Percentiles rank a stretch among this genome's conserved stretches.
phyloP scores from a whole-genome alignment of 108 stramenopile genomes.

The Asterionellopsis glacialis region DNA sequence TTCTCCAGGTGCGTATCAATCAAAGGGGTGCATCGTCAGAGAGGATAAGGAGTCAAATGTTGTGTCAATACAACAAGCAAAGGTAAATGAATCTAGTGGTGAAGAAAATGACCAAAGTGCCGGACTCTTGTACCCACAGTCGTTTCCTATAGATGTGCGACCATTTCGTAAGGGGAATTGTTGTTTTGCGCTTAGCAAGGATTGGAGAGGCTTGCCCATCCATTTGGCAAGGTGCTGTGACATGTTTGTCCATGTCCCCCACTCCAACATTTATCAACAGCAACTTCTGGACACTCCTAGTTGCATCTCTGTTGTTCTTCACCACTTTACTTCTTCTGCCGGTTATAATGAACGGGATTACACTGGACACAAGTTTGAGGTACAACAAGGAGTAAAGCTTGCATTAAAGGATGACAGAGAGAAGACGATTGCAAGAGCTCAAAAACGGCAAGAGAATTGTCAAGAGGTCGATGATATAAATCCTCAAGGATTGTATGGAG shows the following conservation, averaged over 20 bases:
- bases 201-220: constrained; percentile 40
- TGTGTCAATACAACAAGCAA: no score
- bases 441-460: no score
- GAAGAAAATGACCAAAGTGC: background rate
- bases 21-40: background rate
- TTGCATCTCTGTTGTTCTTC: constrained; percentile 60
- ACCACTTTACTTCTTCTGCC: constrained; percentile 65
- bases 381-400: constrained; percentile 1
- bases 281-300: constrained; percentile 53
- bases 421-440: no score
- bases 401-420: no score
- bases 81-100: no score
- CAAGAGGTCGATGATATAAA: no score
- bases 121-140: background rate
- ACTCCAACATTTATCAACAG: constrained; percentile 12
- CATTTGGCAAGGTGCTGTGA: constrained; percentile 52
- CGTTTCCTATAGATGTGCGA: background rate
- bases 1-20: background rate
- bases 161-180: background rate
- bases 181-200: constrained; percentile 2
- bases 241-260: constrained; percentile 73
- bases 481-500: no score
- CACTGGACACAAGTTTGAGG: constrained; percentile 46
- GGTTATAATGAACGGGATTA: constrained; percentile 33
- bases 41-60: background rate